Evolutionary conservation across 129 eudicot genomes (phyloP).

Genomic region (Flaveria trinervia): DNA sequence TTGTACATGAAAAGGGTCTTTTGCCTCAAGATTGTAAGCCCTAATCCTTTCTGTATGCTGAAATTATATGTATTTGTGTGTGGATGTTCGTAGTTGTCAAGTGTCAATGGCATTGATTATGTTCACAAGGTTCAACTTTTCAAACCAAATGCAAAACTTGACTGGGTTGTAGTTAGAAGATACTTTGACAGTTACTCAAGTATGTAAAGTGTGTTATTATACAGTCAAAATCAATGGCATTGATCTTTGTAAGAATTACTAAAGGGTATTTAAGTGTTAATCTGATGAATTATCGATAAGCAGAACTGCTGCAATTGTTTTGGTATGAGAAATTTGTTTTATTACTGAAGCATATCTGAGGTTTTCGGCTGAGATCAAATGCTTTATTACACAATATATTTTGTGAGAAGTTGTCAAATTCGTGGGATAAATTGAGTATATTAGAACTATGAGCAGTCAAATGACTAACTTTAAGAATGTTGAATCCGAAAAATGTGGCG

Average conservation of each 20-base stretch:
- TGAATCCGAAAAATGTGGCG: neutral
- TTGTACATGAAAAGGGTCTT: slow-evolving; percentile 95
- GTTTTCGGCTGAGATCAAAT: neutral
- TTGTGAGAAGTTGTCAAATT: neutral
- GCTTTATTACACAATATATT: neutral
- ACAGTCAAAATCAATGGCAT: neutral
- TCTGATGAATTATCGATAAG: neutral
- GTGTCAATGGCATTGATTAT: neutral
- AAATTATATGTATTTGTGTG: neutral
- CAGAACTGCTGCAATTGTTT: slow-evolving; percentile 1
- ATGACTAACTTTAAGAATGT: neutral
- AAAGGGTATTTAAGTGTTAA: neutral
- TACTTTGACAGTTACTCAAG: too few relatives aligned
- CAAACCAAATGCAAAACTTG: neutral
- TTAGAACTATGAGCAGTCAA: neutral
- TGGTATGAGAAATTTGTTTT: neutral
- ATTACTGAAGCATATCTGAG: neutral
- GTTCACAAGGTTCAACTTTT: neutral
- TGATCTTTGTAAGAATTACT: neutral
- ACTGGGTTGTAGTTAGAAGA: neutral
- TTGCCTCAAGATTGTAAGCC: slow-evolving; percentile 79
- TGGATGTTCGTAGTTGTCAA: neutral
- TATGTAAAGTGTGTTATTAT: too few relatives aligned
- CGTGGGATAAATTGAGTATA: neutral
- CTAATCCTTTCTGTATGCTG: neutral